Conservation (phyloP, 1,284 basidiomycete species). For the Neotropicomus parvogracilis region DNA sequence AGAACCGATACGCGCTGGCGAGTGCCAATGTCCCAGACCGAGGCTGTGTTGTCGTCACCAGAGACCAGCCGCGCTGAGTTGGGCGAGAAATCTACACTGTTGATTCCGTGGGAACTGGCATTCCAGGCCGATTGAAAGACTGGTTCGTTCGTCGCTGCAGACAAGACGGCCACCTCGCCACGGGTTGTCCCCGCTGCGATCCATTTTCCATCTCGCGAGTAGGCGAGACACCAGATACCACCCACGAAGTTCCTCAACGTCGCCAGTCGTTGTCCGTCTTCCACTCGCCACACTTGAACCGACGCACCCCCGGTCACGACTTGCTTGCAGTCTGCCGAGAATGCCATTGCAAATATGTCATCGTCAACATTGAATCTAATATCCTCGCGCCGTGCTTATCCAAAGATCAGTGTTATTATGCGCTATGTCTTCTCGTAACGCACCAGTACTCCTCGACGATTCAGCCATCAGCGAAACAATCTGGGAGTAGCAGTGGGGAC, state of each 20-base stretch:
- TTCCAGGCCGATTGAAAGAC: neutral
- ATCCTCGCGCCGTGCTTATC: neutral
- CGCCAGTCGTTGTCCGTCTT: neutral
- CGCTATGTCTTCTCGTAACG: neutral
- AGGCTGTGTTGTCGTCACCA: neutral
- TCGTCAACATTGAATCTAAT: neutral
- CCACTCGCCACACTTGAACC: neutral
- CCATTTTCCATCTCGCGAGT: neutral
- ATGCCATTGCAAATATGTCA: neutral
- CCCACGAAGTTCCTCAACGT: neutral
- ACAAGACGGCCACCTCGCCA: neutral
- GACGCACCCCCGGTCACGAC: neutral
- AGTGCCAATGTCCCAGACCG: neutral
- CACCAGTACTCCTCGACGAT: too few relatives aligned
- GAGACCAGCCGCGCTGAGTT: neutral
- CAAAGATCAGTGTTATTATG: neutral
- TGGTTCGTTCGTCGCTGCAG: neutral
- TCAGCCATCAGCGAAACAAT: too few relatives aligned
- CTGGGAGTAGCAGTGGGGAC: too few relatives aligned
- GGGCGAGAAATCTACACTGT: neutral
- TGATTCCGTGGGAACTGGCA: neutral
- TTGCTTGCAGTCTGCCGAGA: neutral
- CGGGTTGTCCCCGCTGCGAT: neutral
- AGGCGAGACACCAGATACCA: neutral
- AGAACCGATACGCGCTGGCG: neutral